Evolutionary conservation across 2,329 filamentous ascomycete genomes (phyloP), one percentile per base, ranked within the genome.

Genomic region (Ophiostoma pallidulum): DNA sequence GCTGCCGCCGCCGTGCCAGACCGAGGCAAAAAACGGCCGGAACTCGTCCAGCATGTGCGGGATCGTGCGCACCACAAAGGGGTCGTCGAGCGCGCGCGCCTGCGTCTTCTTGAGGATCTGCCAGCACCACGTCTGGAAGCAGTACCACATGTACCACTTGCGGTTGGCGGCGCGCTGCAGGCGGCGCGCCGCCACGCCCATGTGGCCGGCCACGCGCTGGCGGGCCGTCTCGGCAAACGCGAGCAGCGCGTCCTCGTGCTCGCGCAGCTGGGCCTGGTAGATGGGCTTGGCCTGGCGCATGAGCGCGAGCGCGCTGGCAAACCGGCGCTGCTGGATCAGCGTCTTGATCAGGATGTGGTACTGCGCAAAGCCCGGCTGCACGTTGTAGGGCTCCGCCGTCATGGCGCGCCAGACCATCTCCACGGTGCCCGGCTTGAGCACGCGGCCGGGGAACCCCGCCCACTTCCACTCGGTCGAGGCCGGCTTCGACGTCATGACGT

Each of bases 351-450:
- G 61, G 38, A 67, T 56, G 55, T 70, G 63, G 59, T 75, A 75
- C 61, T 83, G 74, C 13, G 71, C 64, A 50, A 85, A 71, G 0
- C 67, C 74, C 0, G 82, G 80, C 8, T 64, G 54, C 41, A 82
- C 60, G 47, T 72, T 70, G 64, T 80, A 77, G 0, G 77, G 77
- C n/a, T 65, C 60, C 4, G 69, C 66, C 0, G 66, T 77, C 75
- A 87, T 83, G 18, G 70, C 71, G 0, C 73, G 50, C 69, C 75
- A 85, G 18, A 88, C 59, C 5, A 66, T 60, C 33, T 69, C 59
- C 4, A 84, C 62, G 3, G 41, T 44, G n/a, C 74, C 66, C 3
- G 58, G 40, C 0, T 66, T 59, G 8, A 80, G 51, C 47, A 64
- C 24, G 39, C 64, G 62, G 36, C 57, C 52, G 1, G 45, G 24